Evolutionary conservation across 148 eudicot species (phyloP).

Genomic region (Pouteria glomerata): DNA sequence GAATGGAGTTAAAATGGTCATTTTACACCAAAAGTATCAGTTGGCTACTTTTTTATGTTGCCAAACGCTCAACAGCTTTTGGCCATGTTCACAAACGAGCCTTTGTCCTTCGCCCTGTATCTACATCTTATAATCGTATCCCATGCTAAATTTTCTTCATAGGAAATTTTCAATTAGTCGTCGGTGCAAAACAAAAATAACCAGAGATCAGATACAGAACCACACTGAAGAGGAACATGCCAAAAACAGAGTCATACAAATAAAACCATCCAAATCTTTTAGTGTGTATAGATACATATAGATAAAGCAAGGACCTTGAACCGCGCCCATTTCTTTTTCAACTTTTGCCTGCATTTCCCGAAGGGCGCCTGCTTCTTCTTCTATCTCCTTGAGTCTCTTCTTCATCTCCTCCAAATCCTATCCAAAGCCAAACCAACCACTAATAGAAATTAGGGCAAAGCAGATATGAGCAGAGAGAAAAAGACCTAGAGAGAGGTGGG

Average conservation of each 20-base stretch:
- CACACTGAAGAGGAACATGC: neutral
- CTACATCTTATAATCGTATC: neutral
- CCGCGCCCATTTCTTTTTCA: too few relatives aligned
- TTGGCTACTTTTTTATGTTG: too few relatives aligned
- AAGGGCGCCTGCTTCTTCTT: constrained; percentile 33
- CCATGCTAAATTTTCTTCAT: neutral
- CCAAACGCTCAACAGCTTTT: neutral
- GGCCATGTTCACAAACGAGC: neutral
- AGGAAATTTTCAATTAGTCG: neutral
- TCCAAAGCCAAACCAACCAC: neutral
- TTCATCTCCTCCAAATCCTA: constrained; percentile 38
- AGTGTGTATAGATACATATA: neutral
- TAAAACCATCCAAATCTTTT: neutral
- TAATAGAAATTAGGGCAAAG: neutral
- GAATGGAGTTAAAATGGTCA: too few relatives aligned
- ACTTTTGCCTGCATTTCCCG: too few relatives aligned
- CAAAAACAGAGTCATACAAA: neutral
- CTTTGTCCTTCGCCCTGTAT: neutral
- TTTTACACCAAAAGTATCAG: too few relatives aligned
- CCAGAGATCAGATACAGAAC: neutral
- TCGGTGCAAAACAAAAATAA: neutral
- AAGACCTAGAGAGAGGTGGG: neutral
- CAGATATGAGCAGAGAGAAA: neutral
- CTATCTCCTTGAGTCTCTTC: constrained; percentile 37
- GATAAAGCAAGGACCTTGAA: constrained; percentile 18